Evolutionary conservation across 2,329 filamentous ascomycete species (phyloP), one percentile per base, ranked within the genome.

Genomic region (Exophiala bonariae): DNA sequence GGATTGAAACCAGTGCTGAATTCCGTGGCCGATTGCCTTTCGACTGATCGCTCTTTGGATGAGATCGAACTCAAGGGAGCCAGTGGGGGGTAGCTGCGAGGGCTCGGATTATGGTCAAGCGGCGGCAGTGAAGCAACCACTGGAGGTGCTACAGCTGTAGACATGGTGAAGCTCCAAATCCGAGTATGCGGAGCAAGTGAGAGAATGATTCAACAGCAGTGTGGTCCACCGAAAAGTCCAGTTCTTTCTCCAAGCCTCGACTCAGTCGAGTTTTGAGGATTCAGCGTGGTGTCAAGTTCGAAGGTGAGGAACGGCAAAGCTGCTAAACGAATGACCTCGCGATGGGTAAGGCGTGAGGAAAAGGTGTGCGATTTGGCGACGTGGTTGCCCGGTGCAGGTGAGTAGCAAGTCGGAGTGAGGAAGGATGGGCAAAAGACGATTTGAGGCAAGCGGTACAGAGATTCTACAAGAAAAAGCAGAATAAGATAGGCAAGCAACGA

Each of bases 121-220:
- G 70, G 65, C 40, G 69, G 63, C 58, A 74, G 63, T 42, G 72
- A 63, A 51, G 72, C 65, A 42, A 67, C 63, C 41, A 69, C 61
- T 40, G 69, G 66, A 59, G 71, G 65, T 50, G 72, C 73, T 58
- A 76, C 72, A 40, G 68, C 72, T 47, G 73, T 75, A 50, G 73
- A 75, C 72, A 76, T 76, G 53, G 49, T 50, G 44, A 44, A 44
- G 31, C 23, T 39, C 37, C 18, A 42, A 38, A 20, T 36, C 49
- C 10, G 38, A 10, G 18, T 38, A 16, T 40, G 33, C 28, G 26
- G 19, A 33, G n/a, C 14, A 36, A 8, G 31, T 23, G 14, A 13
- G 22, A n/a, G 5, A 18, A 8, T 45, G 42, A 32, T 34, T 43
- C 40, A 34, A 35, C 39, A 5, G 13, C 18, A 16, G 16, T 2